A percentile compares a stretch with the other conserved stretches of the same genome.
These are phyloP conservation scores for Cystobasidium ongulense DNA, from an alignment of 768 basidiomycete genomes.

Conservation along the genomic window DNA sequence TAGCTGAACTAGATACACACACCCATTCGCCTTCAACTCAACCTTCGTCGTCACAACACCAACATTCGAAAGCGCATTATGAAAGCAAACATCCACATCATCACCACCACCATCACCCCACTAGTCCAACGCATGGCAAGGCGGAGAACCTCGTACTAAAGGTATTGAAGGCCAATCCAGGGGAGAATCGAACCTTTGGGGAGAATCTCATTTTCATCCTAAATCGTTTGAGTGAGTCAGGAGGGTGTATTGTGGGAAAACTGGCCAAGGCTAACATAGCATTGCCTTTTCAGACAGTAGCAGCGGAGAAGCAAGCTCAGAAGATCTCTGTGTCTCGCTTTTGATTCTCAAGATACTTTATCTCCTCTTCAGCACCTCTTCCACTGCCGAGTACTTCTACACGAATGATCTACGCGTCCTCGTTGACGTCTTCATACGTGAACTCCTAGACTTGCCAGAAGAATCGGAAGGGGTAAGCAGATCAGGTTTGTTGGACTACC, in stretches of 20 bases:
- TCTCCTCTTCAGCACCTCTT: conserved; percentile 84
- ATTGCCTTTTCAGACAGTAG: conserved; percentile 43
- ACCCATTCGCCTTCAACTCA: neutral
- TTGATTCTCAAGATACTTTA: conserved; percentile 90
- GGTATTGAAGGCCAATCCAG: conserved; percentile 72
- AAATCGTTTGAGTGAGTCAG: conserved; percentile 73
- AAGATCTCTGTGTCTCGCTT: conserved; percentile 89
- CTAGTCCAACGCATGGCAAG: conserved; percentile 35
- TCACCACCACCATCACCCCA: neutral
- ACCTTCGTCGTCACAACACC: neutral
- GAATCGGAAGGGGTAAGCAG: conserved; percentile 59
- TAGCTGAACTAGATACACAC: conserved; percentile 44
- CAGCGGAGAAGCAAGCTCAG: conserved; percentile 60
- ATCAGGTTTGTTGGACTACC: neutral
- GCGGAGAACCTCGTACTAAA: conserved; percentile 66
- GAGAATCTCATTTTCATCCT: conserved; percentile 99
- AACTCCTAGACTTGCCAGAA: conserved; percentile 81
- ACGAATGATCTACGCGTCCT: conserved; percentile 93
- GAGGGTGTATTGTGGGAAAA: neutral
- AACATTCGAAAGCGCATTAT: neutral
- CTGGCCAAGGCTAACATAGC: neutral
- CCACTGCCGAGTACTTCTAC: conserved; percentile 91
- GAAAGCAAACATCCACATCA: neutral
- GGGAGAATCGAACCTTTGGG: conserved; percentile 87
- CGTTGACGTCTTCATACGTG: conserved; percentile 95